phyloP scores from a whole-genome alignment of 352 stramenopile species.

The Globisporangium yorkense region DNA sequence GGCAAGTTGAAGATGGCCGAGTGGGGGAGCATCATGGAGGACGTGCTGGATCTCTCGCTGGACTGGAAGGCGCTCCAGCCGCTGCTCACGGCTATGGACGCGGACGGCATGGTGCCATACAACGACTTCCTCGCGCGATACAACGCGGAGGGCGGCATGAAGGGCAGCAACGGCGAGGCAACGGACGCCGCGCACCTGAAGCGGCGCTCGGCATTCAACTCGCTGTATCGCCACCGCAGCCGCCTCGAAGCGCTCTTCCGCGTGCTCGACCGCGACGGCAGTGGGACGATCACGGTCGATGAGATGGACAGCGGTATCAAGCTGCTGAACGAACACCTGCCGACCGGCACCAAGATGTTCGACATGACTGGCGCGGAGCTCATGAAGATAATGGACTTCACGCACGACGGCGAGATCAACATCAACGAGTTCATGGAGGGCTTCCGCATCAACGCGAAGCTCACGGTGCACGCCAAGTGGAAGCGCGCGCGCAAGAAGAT shows the following conservation, averaged over 20 bases:
- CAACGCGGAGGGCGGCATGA: slow-evolving; percentile 44
- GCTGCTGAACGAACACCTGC: slow-evolving; percentile 75
- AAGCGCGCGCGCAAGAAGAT: slow-evolving; percentile 85
- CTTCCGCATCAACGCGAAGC: slow-evolving; percentile 82
- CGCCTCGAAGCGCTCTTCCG: slow-evolving; percentile 82
- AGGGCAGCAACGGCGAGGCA: slow-evolving; percentile 1
- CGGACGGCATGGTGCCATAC: slow-evolving; percentile 66
- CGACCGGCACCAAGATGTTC: slow-evolving; percentile 58
- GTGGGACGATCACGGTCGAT: slow-evolving; percentile 77
- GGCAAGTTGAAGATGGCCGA: slow-evolving; percentile 37
- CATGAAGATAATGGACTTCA: slow-evolving; percentile 86
- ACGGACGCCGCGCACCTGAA: slow-evolving; percentile 42
- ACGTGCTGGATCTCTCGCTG: slow-evolving; percentile 71
- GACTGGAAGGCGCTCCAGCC: slow-evolving; percentile 76
- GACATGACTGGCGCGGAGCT: slow-evolving; percentile 64
- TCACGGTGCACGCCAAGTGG: slow-evolving; percentile 85
- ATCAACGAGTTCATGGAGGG: slow-evolving; percentile 90
- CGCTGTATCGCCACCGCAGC: slow-evolving; percentile 73
- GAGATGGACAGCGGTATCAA: slow-evolving; percentile 78
- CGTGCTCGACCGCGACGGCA: slow-evolving; percentile 73
- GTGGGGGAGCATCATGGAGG: slow-evolving; percentile 71
- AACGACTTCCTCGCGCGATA: slow-evolving; percentile 72
- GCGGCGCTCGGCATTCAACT: slow-evolving; percentile 70
- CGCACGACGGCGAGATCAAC: slow-evolving; percentile 83
- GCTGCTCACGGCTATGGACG: slow-evolving; percentile 63